These are phyloP conservation scores for Domatiomyces globalis DNA, from an alignment of 2,329 filamentous ascomycete genomes.

Conservation along the genomic window DNA sequence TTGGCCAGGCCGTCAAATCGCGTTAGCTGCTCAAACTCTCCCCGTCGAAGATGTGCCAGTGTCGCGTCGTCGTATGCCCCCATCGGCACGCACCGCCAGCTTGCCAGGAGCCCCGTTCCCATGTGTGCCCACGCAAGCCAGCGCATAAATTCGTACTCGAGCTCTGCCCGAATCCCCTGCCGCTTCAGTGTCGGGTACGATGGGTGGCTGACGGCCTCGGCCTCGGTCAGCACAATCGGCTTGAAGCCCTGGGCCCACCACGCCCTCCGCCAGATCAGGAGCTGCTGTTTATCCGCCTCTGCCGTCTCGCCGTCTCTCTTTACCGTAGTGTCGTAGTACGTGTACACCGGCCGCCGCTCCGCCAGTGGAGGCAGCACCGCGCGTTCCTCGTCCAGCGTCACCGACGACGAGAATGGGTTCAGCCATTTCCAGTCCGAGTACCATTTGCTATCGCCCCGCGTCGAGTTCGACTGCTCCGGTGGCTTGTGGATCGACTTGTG, in stretches of 20 bases:
- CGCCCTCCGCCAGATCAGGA: constrained; percentile 77
- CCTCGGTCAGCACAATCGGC: constrained; percentile 63
- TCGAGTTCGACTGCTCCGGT: constrained; percentile 62
- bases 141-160: constrained; percentile 59
- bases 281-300: constrained; percentile 61
- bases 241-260: constrained; percentile 94
- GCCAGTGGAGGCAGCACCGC: constrained; percentile 66
- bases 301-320: constrained; percentile 49
- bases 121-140: constrained; percentile 92
- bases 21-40: constrained; percentile 59
- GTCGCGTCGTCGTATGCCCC: constrained; percentile 57
- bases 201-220: constrained; percentile 72
- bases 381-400: constrained; percentile 67
- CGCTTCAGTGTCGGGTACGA: constrained; percentile 57
- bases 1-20: constrained; percentile 58
- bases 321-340: constrained; percentile 65
- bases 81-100: constrained; percentile 77
- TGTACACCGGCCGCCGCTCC: constrained; percentile 64
- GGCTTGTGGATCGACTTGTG: constrained; percentile 56
- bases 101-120: constrained; percentile 66
- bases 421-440: constrained; percentile 82
- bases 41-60: constrained; percentile 58
- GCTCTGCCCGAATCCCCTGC: constrained; percentile 42
- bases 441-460: constrained; percentile 67
- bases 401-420: constrained; percentile 70